Conservation (phyloP, 2,329 filamentous ascomycete genomes). For the Nannizzia gypsea region DNA sequence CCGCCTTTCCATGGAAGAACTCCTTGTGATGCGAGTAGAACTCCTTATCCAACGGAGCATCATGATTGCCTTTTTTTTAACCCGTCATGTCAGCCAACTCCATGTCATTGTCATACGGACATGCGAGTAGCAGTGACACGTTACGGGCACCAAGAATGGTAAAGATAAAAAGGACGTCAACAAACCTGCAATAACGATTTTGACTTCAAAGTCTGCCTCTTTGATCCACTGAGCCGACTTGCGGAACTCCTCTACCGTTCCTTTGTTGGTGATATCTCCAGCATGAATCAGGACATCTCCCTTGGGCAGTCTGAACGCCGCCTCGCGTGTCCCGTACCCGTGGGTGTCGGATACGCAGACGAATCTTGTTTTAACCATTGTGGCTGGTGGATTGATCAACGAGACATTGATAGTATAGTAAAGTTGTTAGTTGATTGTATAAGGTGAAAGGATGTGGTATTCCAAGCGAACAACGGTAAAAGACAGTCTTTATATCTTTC, state of each 20-base stretch:
- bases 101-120: background rate
- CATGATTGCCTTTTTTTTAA: constrained; percentile 44
- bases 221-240: constrained; percentile 44
- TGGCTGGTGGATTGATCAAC: background rate
- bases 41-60: constrained; percentile 41
- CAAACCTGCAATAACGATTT: constrained; percentile 44
- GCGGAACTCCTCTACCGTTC: constrained; percentile 40
- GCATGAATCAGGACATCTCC: constrained; percentile 50
- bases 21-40: constrained; percentile 36
- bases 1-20: constrained; percentile 34
- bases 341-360: constrained; percentile 51
- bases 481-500: background rate
- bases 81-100: background rate
- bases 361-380: constrained; percentile 36
- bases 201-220: constrained; percentile 42
- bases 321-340: constrained; percentile 38
- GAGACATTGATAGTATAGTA: background rate
- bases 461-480: background rate
- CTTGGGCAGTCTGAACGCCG: constrained; percentile 40
- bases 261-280: constrained; percentile 47
- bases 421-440: background rate
- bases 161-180: background rate
- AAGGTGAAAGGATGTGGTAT: background rate
- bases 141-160: background rate
- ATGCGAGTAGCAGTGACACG: background rate